phyloP scores from a whole-genome alignment of 31 red algal genomes.

The Porphyra umbilicalis region DNA sequence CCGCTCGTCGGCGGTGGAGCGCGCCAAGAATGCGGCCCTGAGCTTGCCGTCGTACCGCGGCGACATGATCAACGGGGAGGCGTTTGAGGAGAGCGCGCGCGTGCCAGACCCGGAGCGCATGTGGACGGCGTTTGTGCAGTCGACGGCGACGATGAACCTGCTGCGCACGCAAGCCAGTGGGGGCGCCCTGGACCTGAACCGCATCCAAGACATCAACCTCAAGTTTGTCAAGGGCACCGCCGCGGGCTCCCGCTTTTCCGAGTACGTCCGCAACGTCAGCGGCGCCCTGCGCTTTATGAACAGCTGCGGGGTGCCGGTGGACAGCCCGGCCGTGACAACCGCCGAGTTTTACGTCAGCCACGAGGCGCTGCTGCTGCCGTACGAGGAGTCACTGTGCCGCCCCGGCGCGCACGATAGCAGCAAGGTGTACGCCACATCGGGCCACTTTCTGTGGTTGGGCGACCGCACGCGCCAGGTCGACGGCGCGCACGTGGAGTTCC shows the following conservation, averaged over 20 bases:
- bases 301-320: constrained; percentile 61
- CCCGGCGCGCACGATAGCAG: constrained; percentile 39
- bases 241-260: constrained; percentile 74
- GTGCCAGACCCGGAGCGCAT: constrained; percentile 96
- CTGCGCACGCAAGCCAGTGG: constrained; percentile 80
- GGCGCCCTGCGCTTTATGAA: constrained; percentile 92
- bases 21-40: constrained; percentile 67
- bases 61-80: constrained; percentile 90
- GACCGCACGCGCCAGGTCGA: constrained; percentile 89
- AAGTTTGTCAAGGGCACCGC: constrained; percentile 85
- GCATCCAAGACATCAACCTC: constrained; percentile 95
- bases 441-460: constrained; percentile 89
- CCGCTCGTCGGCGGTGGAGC: constrained; percentile 69
- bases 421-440: constrained; percentile 61
- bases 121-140: constrained; percentile 76
- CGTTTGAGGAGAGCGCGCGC: constrained; percentile 74
- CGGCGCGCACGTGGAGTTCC: constrained; percentile 93
- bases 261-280: constrained; percentile 74
- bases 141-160: constrained; percentile 88
- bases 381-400: constrained; percentile 77
- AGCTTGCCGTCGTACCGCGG: constrained; percentile 39
- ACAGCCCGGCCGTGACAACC: constrained; percentile 46
- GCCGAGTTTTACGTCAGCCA: constrained; percentile 85
- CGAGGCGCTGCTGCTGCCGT: constrained; percentile 85
- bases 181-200: constrained; percentile 81